Evolutionary conservation across 257 asterid species (phyloP), one percentile per base, ranked within the genome.

Genomic region (Cynanchum wilfordii): DNA sequence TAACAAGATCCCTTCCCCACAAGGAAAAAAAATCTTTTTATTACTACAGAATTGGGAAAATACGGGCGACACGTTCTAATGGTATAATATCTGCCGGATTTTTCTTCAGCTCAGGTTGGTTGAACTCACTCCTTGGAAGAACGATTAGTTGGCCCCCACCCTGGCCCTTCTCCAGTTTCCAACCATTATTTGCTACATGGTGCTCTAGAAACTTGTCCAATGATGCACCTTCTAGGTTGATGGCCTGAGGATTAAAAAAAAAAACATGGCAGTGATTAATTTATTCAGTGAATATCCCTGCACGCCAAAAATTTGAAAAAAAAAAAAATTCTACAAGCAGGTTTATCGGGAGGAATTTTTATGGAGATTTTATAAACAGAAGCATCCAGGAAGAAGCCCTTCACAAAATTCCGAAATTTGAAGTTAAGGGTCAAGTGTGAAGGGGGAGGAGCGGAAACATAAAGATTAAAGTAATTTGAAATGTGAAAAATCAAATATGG

Each of bases 161-260:
- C 57, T 82, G 86, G 66, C 76, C 83, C 84, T 84, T 91, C 86
- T 89, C 96, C 16, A 82, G 72, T 33, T 72, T 73, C 97, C 97
- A 91, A 33, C 90, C 90, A 7, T 85, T 76, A 78, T 87, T 86
- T 3, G 84, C 73, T 22, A 81, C 78, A 10, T 90, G 90, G 82
- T 89, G 88, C 87, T 90, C 95, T 2, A 90, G 74, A 80, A 93
- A 87, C 89, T 87, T 90, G 83, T 93, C 97, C 77, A 93, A 73
- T 38, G 91, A 71, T 68, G 71, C 71, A 62, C 98, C 97, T 82
- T 93, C 97, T 0, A 82, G 78, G 88, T 93, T 93, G 77, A 87
- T 79, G 52, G 95, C 90, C 97, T 93, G 89, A 68, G 29, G 38
- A 33, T 33, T 33, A 33, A 33, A 42, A 5, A 66, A 69, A 72